These are phyloP conservation scores for Schwanniomyces etchellsii DNA, from an alignment of 1,139 yeast species.

Conservation along the genomic window DNA sequence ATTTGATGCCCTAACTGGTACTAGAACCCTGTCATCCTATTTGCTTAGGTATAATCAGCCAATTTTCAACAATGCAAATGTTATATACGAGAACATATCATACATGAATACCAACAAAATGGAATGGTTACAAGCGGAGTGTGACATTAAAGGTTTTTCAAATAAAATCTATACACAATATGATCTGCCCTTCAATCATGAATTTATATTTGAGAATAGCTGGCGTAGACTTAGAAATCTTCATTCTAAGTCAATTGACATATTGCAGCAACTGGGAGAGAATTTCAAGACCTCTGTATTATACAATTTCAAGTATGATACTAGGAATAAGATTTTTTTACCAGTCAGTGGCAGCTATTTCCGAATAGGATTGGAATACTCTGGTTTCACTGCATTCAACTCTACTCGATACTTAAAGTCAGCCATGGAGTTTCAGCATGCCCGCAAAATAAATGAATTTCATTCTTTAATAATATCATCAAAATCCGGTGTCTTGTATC, in stretches of 20 bases:
- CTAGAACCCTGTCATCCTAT: slow-evolving; percentile 74
- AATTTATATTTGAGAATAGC: slow-evolving; percentile 58
- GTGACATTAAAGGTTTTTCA: slow-evolving; percentile 53
- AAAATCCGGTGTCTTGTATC: slow-evolving; percentile 48
- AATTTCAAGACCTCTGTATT: slow-evolving; percentile 54
- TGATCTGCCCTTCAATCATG: slow-evolving; percentile 38
- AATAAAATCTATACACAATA: slow-evolving; percentile 40
- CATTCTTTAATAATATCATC: slow-evolving; percentile 37
- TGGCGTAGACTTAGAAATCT: slow-evolving; percentile 55
- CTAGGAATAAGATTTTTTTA: slow-evolving; percentile 49
- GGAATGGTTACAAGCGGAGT: slow-evolving; percentile 67
- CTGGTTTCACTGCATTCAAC: slow-evolving; percentile 32
- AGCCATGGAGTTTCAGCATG: slow-evolving; percentile 43
- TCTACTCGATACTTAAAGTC: slow-evolving; percentile 38
- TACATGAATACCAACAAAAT: slow-evolving; percentile 56
- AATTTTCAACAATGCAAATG: slow-evolving; percentile 42
- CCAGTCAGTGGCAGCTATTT: slow-evolving; percentile 55
- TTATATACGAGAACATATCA: slow-evolving; percentile 49
- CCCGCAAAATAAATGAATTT: slow-evolving; percentile 20
- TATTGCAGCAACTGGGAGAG: slow-evolving; percentile 50
- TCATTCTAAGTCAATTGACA: slow-evolving; percentile 27
- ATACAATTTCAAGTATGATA: slow-evolving; percentile 48
- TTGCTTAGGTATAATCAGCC: slow-evolving; percentile 63
- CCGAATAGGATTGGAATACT: slow-evolving; percentile 53
- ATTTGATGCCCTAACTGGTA: slow-evolving; percentile 74